Conservation (phyloP, 2,329 filamentous ascomycete species). For the Fusarium tricinctum region DNA sequence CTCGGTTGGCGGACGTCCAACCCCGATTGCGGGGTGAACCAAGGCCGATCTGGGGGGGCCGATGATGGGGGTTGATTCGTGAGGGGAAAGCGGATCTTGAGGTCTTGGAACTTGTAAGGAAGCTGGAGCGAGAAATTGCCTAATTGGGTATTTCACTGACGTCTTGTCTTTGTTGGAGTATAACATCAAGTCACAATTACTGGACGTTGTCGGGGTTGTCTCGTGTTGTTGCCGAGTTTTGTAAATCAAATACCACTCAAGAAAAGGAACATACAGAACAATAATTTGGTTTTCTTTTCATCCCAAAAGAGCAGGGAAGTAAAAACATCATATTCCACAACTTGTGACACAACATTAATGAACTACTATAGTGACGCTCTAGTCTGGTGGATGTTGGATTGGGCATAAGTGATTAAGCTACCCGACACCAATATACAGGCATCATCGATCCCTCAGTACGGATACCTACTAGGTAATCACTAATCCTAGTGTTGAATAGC, state of each 20-base stretch:
- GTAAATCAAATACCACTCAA: too few relatives aligned
- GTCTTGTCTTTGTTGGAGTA: constrained; percentile 9
- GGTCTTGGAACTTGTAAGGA: constrained; percentile 24
- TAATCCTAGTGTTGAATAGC: not conserved
- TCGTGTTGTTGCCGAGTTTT: too few relatives aligned
- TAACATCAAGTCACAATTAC: too few relatives aligned
- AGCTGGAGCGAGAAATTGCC: constrained; percentile 34
- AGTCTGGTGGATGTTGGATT: not conserved
- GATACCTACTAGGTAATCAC: not conserved
- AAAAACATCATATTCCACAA: not conserved
- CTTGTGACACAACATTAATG: not conserved
- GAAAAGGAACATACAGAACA: too few relatives aligned
- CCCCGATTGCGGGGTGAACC: constrained; percentile 43
- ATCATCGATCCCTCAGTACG: not conserved
- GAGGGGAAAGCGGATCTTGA: constrained; percentile 43
- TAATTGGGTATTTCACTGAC: constrained; percentile 24
- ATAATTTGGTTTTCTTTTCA: too few relatives aligned
- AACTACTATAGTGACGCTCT: not conserved
- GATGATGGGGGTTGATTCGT: constrained; percentile 28
- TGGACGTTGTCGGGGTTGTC: too few relatives aligned
- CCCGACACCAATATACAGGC: not conserved
- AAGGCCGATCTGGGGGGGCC: constrained; percentile 32
- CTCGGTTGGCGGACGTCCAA: constrained; percentile 42
- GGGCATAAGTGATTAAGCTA: not conserved
- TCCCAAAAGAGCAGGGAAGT: not conserved